Conservation (phyloP, 768 basidiomycete genomes). For the Leucocoprinus sp. region DNA sequence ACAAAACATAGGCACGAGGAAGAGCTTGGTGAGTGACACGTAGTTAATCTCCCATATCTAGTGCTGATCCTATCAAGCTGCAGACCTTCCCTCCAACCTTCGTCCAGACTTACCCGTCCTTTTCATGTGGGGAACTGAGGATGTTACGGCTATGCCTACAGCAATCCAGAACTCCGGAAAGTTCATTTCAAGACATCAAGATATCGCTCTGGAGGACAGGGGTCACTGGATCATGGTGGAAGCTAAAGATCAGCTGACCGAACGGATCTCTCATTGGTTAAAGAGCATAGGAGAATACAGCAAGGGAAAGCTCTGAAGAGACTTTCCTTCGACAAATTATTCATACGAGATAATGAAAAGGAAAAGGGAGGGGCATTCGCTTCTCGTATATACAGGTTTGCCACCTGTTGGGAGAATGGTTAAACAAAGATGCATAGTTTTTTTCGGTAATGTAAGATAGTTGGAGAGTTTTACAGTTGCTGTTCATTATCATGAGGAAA, state of each 20-base stretch:
- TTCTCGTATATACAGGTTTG: too few relatives aligned
- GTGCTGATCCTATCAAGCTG: slow-evolving; percentile 24
- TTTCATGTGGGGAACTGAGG: slow-evolving; percentile 51
- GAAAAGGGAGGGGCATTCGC: too few relatives aligned
- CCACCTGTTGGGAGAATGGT: too few relatives aligned
- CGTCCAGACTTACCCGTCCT: slow-evolving; percentile 47
- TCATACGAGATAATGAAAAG: too few relatives aligned
- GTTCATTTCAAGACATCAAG: slow-evolving; percentile 42
- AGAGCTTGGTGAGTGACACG: slow-evolving; percentile 34
- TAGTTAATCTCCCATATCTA: not conserved
- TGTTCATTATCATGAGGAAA: too few relatives aligned
- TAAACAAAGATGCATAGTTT: too few relatives aligned
- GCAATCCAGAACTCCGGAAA: slow-evolving; percentile 37
- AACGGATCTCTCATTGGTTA: slow-evolving; percentile 41
- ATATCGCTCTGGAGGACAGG: slow-evolving; percentile 41
- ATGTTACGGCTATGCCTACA: slow-evolving; percentile 35
- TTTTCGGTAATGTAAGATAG: too few relatives aligned
- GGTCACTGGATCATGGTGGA: slow-evolving; percentile 72
- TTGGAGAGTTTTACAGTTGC: too few relatives aligned
- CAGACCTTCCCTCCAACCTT: slow-evolving; percentile 33
- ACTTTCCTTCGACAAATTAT: not conserved
- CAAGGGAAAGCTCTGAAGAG: slow-evolving; percentile 7
- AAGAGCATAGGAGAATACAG: slow-evolving; percentile 21
- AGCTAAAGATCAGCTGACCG: slow-evolving; percentile 45
- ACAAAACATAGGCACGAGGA: slow-evolving; percentile 54